Conservation (phyloP, 805 yeast species). For the Tetrapisispora nanseiensis region DNA sequence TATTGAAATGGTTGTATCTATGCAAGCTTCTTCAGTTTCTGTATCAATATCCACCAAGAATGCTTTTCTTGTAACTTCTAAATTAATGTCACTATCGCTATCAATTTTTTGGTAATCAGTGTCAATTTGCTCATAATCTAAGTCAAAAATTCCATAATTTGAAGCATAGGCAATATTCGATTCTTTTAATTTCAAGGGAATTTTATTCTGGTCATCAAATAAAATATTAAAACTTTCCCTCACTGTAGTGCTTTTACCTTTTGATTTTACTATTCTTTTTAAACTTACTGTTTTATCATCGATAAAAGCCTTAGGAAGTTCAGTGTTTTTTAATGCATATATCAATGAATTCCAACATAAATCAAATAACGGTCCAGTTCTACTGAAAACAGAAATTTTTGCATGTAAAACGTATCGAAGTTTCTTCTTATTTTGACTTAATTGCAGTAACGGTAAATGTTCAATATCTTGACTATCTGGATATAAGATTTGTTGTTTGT, state of each 20-base stretch:
- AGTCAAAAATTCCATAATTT: slow-evolving; percentile 51
- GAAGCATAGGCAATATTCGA: slow-evolving; percentile 34
- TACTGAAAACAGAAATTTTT: slow-evolving; percentile 63
- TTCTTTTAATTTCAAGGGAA: slow-evolving; percentile 33
- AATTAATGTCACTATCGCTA: slow-evolving; percentile 19
- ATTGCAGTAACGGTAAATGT: slow-evolving; percentile 4
- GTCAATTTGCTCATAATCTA: slow-evolving; percentile 23
- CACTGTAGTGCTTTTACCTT: slow-evolving; percentile 38
- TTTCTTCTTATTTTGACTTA: slow-evolving; percentile 28
- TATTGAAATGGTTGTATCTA: slow-evolving; percentile 44
- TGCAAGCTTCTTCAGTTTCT: slow-evolving; percentile 65
- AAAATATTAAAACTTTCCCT: slow-evolving; percentile 42
- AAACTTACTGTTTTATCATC: slow-evolving; percentile 51
- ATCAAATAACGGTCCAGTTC: slow-evolving; percentile 77
- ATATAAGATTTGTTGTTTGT: slow-evolving; percentile 34
- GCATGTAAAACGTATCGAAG: slow-evolving; percentile 59
- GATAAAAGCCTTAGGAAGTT: slow-evolving; percentile 57
- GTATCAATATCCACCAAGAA: slow-evolving; percentile 76
- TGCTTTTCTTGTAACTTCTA: slow-evolving; percentile 26
- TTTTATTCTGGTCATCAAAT: slow-evolving; percentile 40
- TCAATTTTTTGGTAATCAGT: slow-evolving; percentile 18
- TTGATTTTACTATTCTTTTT: slow-evolving; percentile 41
- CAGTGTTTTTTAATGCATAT: slow-evolving; percentile 48
- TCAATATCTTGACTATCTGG: slow-evolving; percentile 31
- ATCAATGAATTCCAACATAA: slow-evolving; percentile 60